These are phyloP conservation scores for Flaveria floridana DNA, from an alignment of 140 eudicot genomes.

Conservation along the genomic window DNA sequence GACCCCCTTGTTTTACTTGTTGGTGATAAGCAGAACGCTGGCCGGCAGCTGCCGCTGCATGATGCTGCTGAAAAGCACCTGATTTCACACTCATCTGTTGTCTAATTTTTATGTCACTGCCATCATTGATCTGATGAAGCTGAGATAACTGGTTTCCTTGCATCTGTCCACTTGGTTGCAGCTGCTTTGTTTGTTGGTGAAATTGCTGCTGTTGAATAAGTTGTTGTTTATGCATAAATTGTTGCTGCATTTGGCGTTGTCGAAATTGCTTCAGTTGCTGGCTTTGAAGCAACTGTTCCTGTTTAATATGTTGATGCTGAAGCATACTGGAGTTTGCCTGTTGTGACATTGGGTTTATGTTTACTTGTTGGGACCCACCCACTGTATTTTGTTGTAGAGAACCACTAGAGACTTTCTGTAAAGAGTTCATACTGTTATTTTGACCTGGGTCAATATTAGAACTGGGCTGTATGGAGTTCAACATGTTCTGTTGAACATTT, in stretches of 20 bases:
- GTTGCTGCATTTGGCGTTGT: constrained; percentile 82
- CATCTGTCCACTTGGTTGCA: constrained; percentile 38
- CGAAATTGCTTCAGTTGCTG: constrained; percentile 75
- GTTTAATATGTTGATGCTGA: constrained; percentile 70
- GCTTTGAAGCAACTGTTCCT: constrained; percentile 67
- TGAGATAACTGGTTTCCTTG: constrained; percentile 60
- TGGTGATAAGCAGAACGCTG: constrained; percentile 63
- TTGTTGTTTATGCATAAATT: constrained; percentile 60
- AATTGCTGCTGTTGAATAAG: constrained; percentile 56
- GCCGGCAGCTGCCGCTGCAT: constrained; percentile 29
- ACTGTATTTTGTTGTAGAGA: constrained; percentile 72
- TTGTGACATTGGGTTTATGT: constrained; percentile 53
- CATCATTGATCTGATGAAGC: constrained; percentile 64
- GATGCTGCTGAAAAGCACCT: constrained; percentile 73
- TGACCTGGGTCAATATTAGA: constrained; percentile 64
- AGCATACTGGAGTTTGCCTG: constrained; percentile 64
- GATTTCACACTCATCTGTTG: constrained; percentile 67
- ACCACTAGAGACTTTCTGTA: constrained; percentile 60
- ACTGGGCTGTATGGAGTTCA: constrained; percentile 54
- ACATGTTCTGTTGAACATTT: constrained; percentile 56
- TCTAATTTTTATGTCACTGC: constrained; percentile 58
- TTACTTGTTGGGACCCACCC: constrained; percentile 65
- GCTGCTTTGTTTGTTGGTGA: constrained; percentile 55
- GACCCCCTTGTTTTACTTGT: constrained; percentile 60
- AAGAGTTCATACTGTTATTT: constrained; percentile 49